Conservation (phyloP, 495 filamentous ascomycete genomes). For the Aspergillus affinis region DNA sequence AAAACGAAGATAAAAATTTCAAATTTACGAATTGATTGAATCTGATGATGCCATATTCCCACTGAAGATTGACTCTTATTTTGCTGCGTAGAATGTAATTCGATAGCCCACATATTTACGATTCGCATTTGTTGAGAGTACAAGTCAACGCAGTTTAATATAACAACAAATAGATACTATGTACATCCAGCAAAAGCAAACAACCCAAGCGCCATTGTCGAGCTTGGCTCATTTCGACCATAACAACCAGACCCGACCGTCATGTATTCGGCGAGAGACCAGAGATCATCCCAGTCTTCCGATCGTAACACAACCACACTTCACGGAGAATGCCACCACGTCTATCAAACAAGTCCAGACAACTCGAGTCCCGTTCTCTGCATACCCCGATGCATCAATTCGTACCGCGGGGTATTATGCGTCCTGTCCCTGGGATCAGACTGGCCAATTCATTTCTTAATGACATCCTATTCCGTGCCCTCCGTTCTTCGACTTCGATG, state of each 20-base stretch:
- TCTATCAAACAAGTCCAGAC: neutral
- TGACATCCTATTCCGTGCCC: neutral
- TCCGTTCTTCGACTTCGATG: constrained; percentile 7
- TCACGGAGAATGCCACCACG: neutral
- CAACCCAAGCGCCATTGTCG: constrained; percentile 35
- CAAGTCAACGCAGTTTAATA: constrained; percentile 29
- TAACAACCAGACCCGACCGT: constrained; percentile 3
- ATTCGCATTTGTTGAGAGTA: neutral
- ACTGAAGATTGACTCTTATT: too few species aligned
- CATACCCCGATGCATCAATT: neutral
- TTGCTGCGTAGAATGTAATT: neutral
- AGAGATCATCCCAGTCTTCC: too few species aligned
- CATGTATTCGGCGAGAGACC: neutral
- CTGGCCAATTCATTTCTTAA: neutral
- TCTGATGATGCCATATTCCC: neutral
- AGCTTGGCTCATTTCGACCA: constrained; percentile 18
- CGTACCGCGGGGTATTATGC: neutral
- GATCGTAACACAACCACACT: neutral
- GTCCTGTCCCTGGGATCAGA: neutral
- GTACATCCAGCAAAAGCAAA: constrained; percentile 43
- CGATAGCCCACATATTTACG: neutral
- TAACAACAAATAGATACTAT: constrained; percentile 43
- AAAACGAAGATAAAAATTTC: neutral
- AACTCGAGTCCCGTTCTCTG: neutral
- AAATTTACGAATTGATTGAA: neutral